Percentiles rank a stretch among this genome's conserved stretches.
These are phyloP conservation scores for Vickermania ingenoplastis DNA, from an alignment of 208 protist genomes.

Conservation along the genomic window DNA sequence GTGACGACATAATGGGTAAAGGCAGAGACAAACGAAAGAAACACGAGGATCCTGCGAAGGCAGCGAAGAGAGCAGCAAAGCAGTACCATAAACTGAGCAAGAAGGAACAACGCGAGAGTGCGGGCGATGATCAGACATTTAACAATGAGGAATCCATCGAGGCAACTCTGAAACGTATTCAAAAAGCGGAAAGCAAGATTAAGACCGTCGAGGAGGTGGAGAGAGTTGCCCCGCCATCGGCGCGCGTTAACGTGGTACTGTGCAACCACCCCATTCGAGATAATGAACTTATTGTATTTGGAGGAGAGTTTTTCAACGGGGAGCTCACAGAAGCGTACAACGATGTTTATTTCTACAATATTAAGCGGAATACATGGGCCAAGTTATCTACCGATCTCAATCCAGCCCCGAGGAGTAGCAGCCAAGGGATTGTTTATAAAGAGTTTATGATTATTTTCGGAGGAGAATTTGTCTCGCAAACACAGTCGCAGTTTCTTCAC, in stretches of 20 bases:
- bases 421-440: conserved; percentile 78
- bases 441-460: conserved; percentile 79
- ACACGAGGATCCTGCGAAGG: conserved; percentile 75
- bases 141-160: conserved; percentile 86
- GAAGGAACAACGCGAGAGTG: conserved; percentile 12
- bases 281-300: conserved; percentile 83
- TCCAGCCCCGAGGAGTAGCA: conserved; percentile 71
- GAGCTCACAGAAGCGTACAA: conserved; percentile 83
- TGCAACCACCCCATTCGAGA: conserved; percentile 55
- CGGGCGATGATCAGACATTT: conserved; percentile 22
- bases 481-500: conserved; percentile 89
- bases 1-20: conserved; percentile 62
- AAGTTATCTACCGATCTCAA: conserved; percentile 50
- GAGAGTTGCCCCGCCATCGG: conserved; percentile 46
- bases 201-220: conserved; percentile 51
- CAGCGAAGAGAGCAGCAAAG: conserved; percentile 45
- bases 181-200: conserved; percentile 60
- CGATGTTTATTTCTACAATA: conserved; percentile 81
- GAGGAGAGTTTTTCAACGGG: conserved; percentile 86
- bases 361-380: conserved; percentile 55
- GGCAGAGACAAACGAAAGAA: conserved; percentile 89
- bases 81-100: conserved; percentile 63
- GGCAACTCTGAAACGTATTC: conserved; percentile 68
- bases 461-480: conserved; percentile 89
- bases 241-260: conserved; percentile 79